phyloP scores from a whole-genome alignment of 306 rosid species.

The Dicorynia guianensis region DNA sequence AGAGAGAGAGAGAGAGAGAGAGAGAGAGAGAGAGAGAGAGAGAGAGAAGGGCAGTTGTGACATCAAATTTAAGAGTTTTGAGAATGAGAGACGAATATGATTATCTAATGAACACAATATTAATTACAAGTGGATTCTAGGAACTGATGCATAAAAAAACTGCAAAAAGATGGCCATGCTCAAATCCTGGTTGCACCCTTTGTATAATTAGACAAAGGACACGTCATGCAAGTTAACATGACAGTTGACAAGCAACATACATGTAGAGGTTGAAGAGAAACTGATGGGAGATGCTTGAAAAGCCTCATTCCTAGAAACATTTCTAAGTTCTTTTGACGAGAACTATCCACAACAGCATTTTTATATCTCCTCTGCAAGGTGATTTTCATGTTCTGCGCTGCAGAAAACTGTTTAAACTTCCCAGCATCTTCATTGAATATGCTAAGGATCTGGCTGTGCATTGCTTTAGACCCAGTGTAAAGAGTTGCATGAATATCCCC shows the following conservation, averaged over 20 bases:
- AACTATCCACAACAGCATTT: constrained; percentile 94
- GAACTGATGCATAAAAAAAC: constrained; percentile 48
- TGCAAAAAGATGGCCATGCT: constrained; percentile 27
- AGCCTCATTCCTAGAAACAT: constrained; percentile 96
- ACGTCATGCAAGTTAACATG: constrained; percentile 47
- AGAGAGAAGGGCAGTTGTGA: constrained; percentile 15
- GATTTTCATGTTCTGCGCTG: constrained; percentile 94
- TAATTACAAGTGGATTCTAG: constrained; percentile 46
- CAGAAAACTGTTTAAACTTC: constrained; percentile 92
- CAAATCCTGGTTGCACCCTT: not conserved
- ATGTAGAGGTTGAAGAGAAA: constrained; percentile 83
- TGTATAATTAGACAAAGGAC: not conserved
- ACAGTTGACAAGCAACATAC: constrained; percentile 65
- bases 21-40: too few species aligned
- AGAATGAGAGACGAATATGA: constrained; percentile 29
- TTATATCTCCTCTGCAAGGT: constrained; percentile 94
- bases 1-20: constrained; percentile 25
- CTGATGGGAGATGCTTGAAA: constrained; percentile 98
- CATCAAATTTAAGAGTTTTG: constrained; percentile 23
- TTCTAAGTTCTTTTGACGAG: constrained; percentile 97
- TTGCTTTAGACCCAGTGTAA: constrained; percentile 97
- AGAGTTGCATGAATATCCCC: constrained; percentile 99
- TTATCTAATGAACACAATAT: constrained; percentile 44
- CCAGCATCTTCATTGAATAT: constrained; percentile 95
- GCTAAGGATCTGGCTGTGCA: constrained; percentile 99